Conservation (phyloP, 164 flowering plant genomes). For the Magnolia sinica region DNA sequence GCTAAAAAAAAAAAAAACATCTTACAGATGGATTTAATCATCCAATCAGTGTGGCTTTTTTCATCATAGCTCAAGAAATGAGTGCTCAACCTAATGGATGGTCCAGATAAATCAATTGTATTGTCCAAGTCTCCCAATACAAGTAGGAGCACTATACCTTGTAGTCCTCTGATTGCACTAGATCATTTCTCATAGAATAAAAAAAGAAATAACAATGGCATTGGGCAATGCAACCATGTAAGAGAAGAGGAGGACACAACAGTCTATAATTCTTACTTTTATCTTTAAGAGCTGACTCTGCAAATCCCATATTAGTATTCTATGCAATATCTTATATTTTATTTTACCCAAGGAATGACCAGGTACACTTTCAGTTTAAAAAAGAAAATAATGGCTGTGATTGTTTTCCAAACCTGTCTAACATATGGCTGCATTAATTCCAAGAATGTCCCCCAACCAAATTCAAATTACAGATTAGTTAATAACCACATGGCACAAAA, state of each 20-base stretch:
- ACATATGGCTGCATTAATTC: constrained; percentile 17
- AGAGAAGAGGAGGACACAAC: neutral
- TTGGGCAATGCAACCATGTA: neutral
- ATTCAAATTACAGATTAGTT: constrained; percentile 6
- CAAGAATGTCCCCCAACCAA: constrained; percentile 27
- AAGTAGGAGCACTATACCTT: neutral
- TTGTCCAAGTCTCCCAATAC: too few species aligned
- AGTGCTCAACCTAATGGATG: neutral
- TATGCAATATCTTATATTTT: neutral
- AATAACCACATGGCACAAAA: neutral
- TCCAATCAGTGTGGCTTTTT: too few species aligned
- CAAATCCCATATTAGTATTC: neutral
- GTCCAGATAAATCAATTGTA: neutral
- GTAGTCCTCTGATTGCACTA: neutral
- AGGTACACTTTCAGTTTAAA: neutral
- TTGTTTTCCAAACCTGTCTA: constrained; percentile 10
- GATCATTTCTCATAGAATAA: neutral
- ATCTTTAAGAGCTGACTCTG: constrained; percentile 1
- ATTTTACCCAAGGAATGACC: neutral
- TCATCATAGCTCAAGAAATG: too few species aligned
- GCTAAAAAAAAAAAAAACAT: neutral
- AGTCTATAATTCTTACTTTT: neutral
- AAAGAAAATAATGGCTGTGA: neutral
- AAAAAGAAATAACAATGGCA: neutral
- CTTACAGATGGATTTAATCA: too few species aligned